Evolutionary conservation across 2,329 filamentous ascomycete species (phyloP), one percentile per base, ranked within the genome.

Genomic region (Aspergillus alliaceus): DNA sequence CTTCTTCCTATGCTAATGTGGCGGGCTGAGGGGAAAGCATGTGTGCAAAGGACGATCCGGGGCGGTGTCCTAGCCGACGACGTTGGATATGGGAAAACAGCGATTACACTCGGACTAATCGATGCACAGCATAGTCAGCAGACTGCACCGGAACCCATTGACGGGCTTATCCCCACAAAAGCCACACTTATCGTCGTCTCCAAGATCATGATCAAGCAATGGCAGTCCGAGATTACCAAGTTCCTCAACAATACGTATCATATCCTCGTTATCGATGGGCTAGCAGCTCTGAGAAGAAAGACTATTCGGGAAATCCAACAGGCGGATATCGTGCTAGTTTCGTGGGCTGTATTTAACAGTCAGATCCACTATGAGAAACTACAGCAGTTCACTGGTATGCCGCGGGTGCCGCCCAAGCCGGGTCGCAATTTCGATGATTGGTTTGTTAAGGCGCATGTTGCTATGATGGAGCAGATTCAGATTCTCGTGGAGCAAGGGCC

Each of bases 51-150:
- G 34, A 54, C 59, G 11, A 60, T 86, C 39, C 79, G 78, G 18
- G 86, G 87, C 12, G 87, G 86, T 5, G 77, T 89, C 18, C 75
- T 88, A 32, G 86, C 86, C 2, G 85, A 88, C 64, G 78, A 84
- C 44, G 85, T 88, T 32, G 86, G 84, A 0, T 89, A 86, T 65
- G 87, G 87, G 0, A 90, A 90, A 64, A 90, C 87, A 0, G 81
- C 85, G 1, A 81, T 83, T 0, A 81, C 80, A 2, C 75, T 89
- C 12, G 85, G 79, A 1, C 69, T 89, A 8, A 80, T 88, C 29
- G 76, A 83, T 34, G 69, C 73, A 4, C 77, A 81, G 44, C 76
- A 77, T 29, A 65, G 71, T 44, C 39, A 53, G 35, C 11, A 57
- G 47, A 40, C 58, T 11, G 20, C 59, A 8, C 40, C 48, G 20